phyloP scores from a whole-genome alignment of 2,329 filamentous ascomycete genomes.

The Aureobasidium sp. region DNA sequence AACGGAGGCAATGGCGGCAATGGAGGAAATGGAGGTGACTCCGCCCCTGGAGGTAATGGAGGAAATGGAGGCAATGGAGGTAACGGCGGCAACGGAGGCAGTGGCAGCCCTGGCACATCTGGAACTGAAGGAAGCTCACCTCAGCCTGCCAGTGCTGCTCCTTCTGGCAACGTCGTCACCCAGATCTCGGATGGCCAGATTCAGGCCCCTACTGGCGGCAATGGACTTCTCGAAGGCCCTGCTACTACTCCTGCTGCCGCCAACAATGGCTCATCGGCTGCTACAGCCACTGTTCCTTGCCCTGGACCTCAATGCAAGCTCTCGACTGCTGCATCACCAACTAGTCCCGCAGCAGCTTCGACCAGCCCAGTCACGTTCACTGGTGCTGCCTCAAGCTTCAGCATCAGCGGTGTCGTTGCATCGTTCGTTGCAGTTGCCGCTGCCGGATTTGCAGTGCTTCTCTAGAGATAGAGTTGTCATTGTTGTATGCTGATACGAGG shows the following conservation, averaged over 20 bases:
- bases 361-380: constrained; percentile 16
- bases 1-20: constrained; percentile 12
- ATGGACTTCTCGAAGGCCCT: constrained; percentile 14
- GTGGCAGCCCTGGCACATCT: constrained; percentile 4
- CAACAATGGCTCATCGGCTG: constrained; percentile 4
- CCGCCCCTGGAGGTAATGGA: background rate
- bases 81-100: background rate
- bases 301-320: constrained; percentile 24
- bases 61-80: constrained; percentile 3
- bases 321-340: constrained; percentile 17
- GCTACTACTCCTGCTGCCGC: background rate
- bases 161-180: constrained; percentile 16
- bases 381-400: constrained; percentile 15
- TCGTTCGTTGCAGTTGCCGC: background rate
- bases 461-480: background rate
- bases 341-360: constrained; percentile 17
- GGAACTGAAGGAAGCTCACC: background rate
- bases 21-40: constrained; percentile 11
- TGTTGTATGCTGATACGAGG: background rate
- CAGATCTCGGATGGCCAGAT: constrained; percentile 25
- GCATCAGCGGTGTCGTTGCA: constrained; percentile 4
- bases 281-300: constrained; percentile 18
- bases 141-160: background rate
- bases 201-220: constrained; percentile 7
- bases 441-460: constrained; percentile 12